Evolutionary conservation across 164 flowering plant genomes (phyloP).

Genomic region (Sextonia rubra): DNA sequence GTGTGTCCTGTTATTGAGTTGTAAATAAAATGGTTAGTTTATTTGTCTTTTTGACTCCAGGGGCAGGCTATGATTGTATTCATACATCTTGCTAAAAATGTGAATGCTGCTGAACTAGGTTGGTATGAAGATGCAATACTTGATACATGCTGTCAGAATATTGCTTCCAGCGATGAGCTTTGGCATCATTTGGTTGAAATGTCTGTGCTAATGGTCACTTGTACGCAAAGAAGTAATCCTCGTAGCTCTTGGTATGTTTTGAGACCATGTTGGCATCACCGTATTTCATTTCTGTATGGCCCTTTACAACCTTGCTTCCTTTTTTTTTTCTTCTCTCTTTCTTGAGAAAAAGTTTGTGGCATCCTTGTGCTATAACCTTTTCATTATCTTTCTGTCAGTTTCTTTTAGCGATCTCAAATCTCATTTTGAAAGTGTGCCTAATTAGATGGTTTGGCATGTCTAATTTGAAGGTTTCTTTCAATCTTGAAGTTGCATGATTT

Average conservation of each 20-base stretch:
- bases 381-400: too few relatives aligned
- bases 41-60: slow-evolving; percentile 33
- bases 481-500: too few relatives aligned
- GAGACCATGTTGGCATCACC: not conserved
- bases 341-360: not conserved
- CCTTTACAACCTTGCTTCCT: not conserved
- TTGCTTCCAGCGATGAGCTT: slow-evolving; percentile 71
- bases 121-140: slow-evolving; percentile 77
- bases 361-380: too few relatives aligned
- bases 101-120: slow-evolving; percentile 57
- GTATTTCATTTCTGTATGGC: not conserved
- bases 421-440: too few relatives aligned
- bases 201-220: slow-evolving; percentile 66
- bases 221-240: slow-evolving; percentile 55
- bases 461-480: too few relatives aligned
- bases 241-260: slow-evolving; percentile 73
- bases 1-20: not conserved
- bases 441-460: too few relatives aligned
- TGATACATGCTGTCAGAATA: slow-evolving; percentile 82
- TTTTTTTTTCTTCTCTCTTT: not conserved
- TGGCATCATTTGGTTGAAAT: slow-evolving; percentile 83
- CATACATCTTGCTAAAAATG: slow-evolving; percentile 65
- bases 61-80: slow-evolving; percentile 83
- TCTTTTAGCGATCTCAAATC: too few relatives aligned
- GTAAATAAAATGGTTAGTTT: not conserved